A percentile compares a stretch with the other conserved stretches of the same genome.
Evolutionary conservation across 2,329 filamentous ascomycete genomes (phyloP).

Genomic region (Sporothrix variecibatus): DNA sequence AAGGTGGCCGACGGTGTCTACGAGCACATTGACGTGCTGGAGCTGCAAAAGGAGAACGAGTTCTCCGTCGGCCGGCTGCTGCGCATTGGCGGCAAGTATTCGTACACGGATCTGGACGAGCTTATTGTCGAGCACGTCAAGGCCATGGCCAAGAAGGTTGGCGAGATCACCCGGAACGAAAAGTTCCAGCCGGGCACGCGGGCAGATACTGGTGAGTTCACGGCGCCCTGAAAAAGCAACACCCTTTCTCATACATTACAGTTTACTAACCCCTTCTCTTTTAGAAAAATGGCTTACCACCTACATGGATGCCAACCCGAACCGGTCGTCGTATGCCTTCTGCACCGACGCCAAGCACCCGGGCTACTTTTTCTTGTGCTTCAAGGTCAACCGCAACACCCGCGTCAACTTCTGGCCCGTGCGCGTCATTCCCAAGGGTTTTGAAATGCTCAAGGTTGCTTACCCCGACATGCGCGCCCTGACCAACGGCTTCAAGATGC

Average conservation of each 20-base stretch:
- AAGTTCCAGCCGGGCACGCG: slow-evolving; percentile 85
- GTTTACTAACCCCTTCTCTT: too few relatives aligned
- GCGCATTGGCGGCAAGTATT: slow-evolving; percentile 84
- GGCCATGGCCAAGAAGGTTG: slow-evolving; percentile 96
- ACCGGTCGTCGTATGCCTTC: slow-evolving; percentile 90
- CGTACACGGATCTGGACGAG: slow-evolving; percentile 94
- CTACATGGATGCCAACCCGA: slow-evolving; percentile 94
- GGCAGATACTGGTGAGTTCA: slow-evolving; percentile 75
- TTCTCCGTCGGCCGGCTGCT: slow-evolving; percentile 88
- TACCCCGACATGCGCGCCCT: slow-evolving; percentile 95
- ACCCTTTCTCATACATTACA: not conserved
- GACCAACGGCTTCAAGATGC: slow-evolving; percentile 95
- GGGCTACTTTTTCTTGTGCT: slow-evolving; percentile 93
- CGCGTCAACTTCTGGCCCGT: slow-evolving; percentile 78
- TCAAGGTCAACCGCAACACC: slow-evolving; percentile 82
- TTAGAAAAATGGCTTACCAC: slow-evolving; percentile 92
- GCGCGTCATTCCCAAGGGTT: slow-evolving; percentile 89
- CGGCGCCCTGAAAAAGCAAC: not conserved
- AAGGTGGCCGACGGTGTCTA: slow-evolving; percentile 96
- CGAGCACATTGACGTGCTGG: slow-evolving; percentile 95
- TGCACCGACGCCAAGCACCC: slow-evolving; percentile 90
- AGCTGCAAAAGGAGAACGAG: slow-evolving; percentile 95
- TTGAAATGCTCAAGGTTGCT: slow-evolving; percentile 81
- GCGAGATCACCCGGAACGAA: slow-evolving; percentile 92
- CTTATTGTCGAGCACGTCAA: slow-evolving; percentile 96